Evolutionary conservation across 2,329 filamentous ascomycete species (phyloP).

Genomic region (Ambrosiella beaveri): DNA sequence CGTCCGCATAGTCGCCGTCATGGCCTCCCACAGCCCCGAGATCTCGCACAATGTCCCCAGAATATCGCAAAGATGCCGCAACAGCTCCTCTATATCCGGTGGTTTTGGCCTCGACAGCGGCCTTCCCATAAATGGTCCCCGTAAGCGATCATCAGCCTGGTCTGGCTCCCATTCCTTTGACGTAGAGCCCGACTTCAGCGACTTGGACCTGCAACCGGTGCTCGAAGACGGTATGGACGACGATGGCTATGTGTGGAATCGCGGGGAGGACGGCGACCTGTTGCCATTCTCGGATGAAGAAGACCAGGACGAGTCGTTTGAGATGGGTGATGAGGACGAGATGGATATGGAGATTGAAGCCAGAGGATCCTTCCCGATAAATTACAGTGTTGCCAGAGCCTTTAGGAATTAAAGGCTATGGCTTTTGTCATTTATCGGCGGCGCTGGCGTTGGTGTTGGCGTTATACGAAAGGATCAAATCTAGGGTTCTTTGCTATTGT

Average conservation of each 20-base stretch:
- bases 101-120: constrained; percentile 4
- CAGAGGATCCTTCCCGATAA: constrained; percentile 25
- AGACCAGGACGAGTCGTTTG: constrained; percentile 28
- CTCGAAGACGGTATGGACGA: constrained; percentile 16
- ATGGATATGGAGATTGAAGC: constrained; percentile 17
- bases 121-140: constrained; percentile 2
- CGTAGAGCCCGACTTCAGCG: constrained; percentile 3
- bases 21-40: constrained; percentile 42
- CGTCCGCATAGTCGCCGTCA: constrained; percentile 69
- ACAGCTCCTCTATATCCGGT: not conserved
- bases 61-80: constrained; percentile 1
- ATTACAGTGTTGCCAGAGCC: constrained; percentile 4
- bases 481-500: too few species aligned
- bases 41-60: constrained; percentile 21
- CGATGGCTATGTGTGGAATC: constrained; percentile 38
- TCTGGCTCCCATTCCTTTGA: not conserved
- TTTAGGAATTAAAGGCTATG: not conserved
- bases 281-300: constrained; percentile 36
- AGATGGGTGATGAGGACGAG: constrained; percentile 25
- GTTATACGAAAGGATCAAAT: too few species aligned
- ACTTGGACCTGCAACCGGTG: constrained; percentile 10
- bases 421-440: not conserved
- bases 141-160: not conserved
- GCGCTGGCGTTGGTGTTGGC: not conserved
- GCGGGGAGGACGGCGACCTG: constrained; percentile 39